Percentiles rank a stretch among this genome's conserved stretches.
Evolutionary conservation across 1,139 yeast species (phyloP).

Genomic region (Geotrichum cucujoidarum): DNA sequence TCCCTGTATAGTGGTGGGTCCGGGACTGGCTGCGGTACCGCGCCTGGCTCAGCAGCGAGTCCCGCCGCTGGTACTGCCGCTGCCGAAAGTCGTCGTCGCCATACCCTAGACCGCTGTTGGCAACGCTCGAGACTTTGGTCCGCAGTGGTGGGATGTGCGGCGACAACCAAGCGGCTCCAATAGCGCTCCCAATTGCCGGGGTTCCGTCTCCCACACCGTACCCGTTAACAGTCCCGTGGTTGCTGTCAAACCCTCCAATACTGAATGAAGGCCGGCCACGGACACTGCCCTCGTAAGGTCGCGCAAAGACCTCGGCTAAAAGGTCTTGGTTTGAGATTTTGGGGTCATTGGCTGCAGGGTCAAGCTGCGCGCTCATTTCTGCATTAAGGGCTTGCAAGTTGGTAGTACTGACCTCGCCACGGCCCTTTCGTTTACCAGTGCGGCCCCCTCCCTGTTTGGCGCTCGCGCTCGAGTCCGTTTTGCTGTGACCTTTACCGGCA

Average conservation of each 20-base stretch:
- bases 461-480: not conserved
- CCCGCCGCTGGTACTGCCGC: slow-evolving; percentile 2
- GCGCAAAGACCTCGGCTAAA: slow-evolving; percentile 31
- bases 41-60: slow-evolving; percentile 7
- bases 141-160: not conserved
- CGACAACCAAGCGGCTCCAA: not conserved
- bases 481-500: not conserved
- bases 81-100: slow-evolving; percentile 5
- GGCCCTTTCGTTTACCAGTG: not conserved
- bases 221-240: not conserved
- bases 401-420: slow-evolving; percentile 4
- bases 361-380: not conserved
- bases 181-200: not conserved
- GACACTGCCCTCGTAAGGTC: slow-evolving; percentile 31
- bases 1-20: too few relatives aligned
- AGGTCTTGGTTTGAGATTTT: slow-evolving; percentile 31
- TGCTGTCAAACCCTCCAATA: not conserved
- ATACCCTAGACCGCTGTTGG: not conserved
- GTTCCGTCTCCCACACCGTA: too few relatives aligned
- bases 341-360: slow-evolving; percentile 14
- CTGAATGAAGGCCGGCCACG: slow-evolving; percentile 3
- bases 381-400: slow-evolving; percentile 5
- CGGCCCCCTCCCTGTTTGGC: not conserved
- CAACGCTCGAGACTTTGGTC: not conserved
- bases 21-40: not conserved